These are phyloP conservation scores for Neocallimastix lanati DNA, from an alignment of 192 early-diverging fungal species.

Conservation along the genomic window DNA sequence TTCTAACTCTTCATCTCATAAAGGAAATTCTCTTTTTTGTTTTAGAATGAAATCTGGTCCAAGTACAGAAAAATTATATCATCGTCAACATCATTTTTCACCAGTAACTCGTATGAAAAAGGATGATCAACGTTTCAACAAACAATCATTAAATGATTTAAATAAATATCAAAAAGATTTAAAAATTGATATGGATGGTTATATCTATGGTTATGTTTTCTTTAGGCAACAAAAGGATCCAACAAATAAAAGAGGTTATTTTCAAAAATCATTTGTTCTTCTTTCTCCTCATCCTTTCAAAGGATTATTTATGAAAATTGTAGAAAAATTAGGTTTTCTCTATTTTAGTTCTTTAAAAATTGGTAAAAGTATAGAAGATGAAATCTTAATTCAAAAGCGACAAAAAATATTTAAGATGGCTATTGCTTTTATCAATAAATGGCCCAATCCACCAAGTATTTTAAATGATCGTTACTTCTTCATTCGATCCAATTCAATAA, in stretches of 20 bases:
- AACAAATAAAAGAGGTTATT: conserved; percentile 68
- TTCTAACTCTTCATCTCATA: neutral
- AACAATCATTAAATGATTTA: neutral
- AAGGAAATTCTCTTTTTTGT: neutral
- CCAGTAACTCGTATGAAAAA: neutral
- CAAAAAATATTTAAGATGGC: neutral
- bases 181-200: neutral
- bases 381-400: neutral
- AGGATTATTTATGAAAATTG: conserved; percentile 62
- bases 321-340: conserved; percentile 63
- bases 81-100: neutral
- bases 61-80: neutral
- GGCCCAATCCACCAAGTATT: conserved; percentile 54
- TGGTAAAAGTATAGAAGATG: conserved; percentile 1
- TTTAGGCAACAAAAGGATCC: conserved; percentile 82
- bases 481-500: conserved; percentile 18
- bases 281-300: conserved; percentile 76
- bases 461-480: conserved; percentile 55
- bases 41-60: neutral
- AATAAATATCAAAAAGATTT: neutral
- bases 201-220: conserved; percentile 72
- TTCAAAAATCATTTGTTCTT: conserved; percentile 77
- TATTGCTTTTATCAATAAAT: conserved; percentile 22
- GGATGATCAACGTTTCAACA: neutral
- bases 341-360: conserved; percentile 37